These are phyloP conservation scores for Elongisporangium undulatum DNA, from an alignment of 352 stramenopile genomes.

Conservation along the genomic window DNA sequence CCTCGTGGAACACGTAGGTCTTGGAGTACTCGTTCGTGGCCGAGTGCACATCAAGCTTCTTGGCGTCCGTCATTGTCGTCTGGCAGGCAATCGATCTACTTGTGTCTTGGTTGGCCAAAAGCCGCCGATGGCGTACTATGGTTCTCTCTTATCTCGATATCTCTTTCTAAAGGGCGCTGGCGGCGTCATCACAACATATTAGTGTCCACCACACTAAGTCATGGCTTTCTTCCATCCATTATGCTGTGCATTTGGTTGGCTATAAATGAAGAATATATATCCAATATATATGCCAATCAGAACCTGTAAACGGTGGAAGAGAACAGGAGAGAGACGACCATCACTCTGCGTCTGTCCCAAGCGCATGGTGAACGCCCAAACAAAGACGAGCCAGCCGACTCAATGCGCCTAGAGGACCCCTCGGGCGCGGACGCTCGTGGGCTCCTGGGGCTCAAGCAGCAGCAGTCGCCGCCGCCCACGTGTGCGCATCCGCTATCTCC, in stretches of 20 bases:
- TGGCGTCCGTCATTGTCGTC: conserved; percentile 24
- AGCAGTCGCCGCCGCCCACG: conserved; percentile 2
- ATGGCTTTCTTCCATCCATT: too few relatives aligned
- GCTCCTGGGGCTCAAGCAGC: conserved; percentile 1
- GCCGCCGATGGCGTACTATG: neutral
- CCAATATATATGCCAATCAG: neutral
- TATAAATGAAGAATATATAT: too few relatives aligned
- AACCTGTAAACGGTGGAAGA: neutral
- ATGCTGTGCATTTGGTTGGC: too few relatives aligned
- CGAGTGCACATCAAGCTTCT: conserved; percentile 82
- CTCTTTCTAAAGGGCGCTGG: neutral
- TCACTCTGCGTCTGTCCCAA: neutral
- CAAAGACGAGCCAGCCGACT: neutral
- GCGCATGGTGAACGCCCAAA: neutral
- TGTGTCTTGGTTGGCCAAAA: conserved; percentile 2
- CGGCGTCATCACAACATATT: neutral
- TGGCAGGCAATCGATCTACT: conserved; percentile 1
- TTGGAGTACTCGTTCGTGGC: conserved; percentile 79
- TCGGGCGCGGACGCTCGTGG: neutral
- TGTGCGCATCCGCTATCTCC: neutral
- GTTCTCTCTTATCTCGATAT: neutral
- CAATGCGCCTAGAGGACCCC: conserved; percentile 18
- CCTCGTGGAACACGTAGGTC: conserved; percentile 86
- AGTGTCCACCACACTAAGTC: too few relatives aligned
- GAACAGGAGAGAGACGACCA: neutral